Evolutionary conservation across 2,329 filamentous ascomycete species (phyloP).

Genomic region (Harringtonia aguacate): DNA sequence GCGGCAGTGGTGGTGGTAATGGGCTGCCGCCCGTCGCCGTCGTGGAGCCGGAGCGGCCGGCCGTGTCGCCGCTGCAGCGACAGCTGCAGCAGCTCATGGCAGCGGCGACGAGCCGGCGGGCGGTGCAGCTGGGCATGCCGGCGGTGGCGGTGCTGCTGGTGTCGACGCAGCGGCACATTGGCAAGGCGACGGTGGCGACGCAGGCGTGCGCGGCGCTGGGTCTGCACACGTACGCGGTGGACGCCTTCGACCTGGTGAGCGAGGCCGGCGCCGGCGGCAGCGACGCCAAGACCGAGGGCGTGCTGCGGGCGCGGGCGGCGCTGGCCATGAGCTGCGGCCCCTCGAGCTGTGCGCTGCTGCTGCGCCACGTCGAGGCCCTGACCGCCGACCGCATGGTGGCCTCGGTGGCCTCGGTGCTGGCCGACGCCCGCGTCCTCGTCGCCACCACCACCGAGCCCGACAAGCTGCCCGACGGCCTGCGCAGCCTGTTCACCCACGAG

Average conservation of each 20-base stretch:
- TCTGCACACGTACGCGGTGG: constrained; percentile 77
- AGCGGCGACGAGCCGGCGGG: constrained; percentile 78
- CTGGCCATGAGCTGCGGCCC: constrained; percentile 81
- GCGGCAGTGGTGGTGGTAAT: constrained; percentile 24
- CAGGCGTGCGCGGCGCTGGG: constrained; percentile 81
- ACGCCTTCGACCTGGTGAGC: constrained; percentile 89
- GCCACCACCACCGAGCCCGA: constrained; percentile 94
- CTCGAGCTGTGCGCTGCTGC: constrained; percentile 71
- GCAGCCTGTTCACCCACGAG: constrained; percentile 90
- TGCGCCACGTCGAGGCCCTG: constrained; percentile 82
- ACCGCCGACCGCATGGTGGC: constrained; percentile 84
- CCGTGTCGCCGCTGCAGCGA: constrained; percentile 47
- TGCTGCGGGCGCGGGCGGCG: constrained; percentile 78
- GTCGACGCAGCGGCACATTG: constrained; percentile 87
- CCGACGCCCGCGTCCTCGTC: constrained; percentile 71
- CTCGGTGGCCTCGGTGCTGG: constrained; percentile 72
- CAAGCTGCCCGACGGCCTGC: constrained; percentile 81
- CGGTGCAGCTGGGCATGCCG: constrained; percentile 77
- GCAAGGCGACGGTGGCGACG: constrained; percentile 70
- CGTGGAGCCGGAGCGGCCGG: constrained; percentile 32
- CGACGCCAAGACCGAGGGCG: constrained; percentile 89
- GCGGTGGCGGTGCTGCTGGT: constrained; percentile 80
- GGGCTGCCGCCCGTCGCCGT: no score
- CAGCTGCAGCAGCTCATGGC: constrained; percentile 76
- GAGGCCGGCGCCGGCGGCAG: constrained; percentile 78